Percentiles rank a stretch among this genome's conserved stretches.
These are phyloP conservation scores for Ganoderma sinense DNA, from an alignment of 1,284 basidiomycete genomes.

Conservation along the genomic window DNA sequence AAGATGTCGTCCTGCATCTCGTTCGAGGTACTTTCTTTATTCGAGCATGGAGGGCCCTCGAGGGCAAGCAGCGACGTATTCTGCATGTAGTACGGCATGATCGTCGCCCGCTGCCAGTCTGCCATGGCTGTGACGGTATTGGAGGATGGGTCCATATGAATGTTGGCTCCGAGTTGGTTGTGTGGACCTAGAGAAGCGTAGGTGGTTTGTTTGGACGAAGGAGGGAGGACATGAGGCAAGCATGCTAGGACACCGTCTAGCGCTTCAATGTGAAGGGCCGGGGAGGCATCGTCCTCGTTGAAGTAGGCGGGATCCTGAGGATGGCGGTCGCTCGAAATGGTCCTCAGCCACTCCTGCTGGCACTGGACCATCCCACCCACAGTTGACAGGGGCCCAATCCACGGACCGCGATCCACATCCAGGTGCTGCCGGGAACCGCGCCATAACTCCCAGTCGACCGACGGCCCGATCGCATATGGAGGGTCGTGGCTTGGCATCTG, in stretches of 20 bases:
- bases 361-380: background rate
- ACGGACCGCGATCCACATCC: conserved; percentile 38
- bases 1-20: background rate
- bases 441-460: conserved; percentile 37
- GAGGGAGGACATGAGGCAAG: background rate
- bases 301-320: background rate
- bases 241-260: background rate
- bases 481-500: background rate
- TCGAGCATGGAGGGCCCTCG: background rate
- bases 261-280: background rate
- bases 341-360: background rate
- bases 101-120: background rate
- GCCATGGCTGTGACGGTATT: background rate
- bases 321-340: background rate
- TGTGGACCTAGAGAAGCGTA: background rate
- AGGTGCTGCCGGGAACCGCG: conserved; percentile 31
- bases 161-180: background rate
- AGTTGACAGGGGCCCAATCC: conserved; percentile 1
- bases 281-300: background rate
- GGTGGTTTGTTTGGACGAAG: background rate
- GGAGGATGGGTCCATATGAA: background rate
- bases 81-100: background rate
- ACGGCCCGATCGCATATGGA: conserved; percentile 38
- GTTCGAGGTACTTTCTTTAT: background rate
- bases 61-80: background rate